Evolutionary conservation across 768 basidiomycete species (phyloP).

Genomic region (Lentinula sp.): DNA sequence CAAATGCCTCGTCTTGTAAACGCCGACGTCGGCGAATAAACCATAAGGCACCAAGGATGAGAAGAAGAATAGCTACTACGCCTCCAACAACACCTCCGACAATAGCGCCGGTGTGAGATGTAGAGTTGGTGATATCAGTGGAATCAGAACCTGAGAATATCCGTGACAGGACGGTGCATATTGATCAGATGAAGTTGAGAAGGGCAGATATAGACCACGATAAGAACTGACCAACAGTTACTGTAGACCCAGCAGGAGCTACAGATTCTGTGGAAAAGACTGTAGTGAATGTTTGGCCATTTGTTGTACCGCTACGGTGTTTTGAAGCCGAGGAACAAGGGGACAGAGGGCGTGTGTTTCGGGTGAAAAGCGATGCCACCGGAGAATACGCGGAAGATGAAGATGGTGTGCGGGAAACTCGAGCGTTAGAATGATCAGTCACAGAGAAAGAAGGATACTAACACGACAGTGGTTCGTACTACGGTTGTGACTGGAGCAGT

Average conservation of each 20-base stretch:
- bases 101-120: constrained; percentile 1
- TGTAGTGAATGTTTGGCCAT: background rate
- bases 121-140: background rate
- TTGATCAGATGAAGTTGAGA: background rate
- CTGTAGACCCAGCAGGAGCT: background rate
- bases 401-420: background rate
- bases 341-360: background rate
- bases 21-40: background rate
- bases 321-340: background rate
- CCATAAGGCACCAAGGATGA: background rate
- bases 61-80: background rate
- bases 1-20: background rate
- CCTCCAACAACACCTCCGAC: constrained; percentile 5
- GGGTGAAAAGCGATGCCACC: no score
- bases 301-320: background rate
- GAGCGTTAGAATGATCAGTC: background rate
- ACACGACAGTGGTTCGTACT: constrained; percentile 1
- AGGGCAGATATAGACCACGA: background rate
- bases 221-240: background rate
- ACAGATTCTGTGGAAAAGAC: background rate
- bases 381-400: background rate
- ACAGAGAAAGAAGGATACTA: background rate
- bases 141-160: constrained; percentile 1
- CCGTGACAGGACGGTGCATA: background rate
- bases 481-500: background rate